A percentile compares a stretch with the other conserved stretches of the same genome.
These are phyloP conservation scores for Mortierella alpina DNA, from an alignment of 192 early-diverging fungal species.

Conservation along the genomic window DNA sequence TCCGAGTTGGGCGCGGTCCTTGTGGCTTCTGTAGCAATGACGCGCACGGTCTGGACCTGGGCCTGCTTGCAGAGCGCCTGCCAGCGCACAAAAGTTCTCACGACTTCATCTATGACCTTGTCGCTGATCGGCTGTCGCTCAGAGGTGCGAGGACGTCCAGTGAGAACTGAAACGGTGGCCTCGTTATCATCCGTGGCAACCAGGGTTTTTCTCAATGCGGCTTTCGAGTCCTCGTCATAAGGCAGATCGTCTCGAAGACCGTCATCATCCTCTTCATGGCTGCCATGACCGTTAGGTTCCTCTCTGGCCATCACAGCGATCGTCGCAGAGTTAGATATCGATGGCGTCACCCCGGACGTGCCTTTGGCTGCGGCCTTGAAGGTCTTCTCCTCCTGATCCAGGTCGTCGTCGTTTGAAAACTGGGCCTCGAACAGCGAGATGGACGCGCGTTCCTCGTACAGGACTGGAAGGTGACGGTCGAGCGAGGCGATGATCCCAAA, in stretches of 20 bases:
- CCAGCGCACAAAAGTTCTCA: slow-evolving; percentile 62
- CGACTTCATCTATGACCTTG: slow-evolving; percentile 59
- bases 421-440: slow-evolving; percentile 67
- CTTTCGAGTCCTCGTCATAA: not conserved
- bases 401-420: slow-evolving; percentile 5
- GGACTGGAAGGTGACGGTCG: slow-evolving; percentile 59
- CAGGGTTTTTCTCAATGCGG: slow-evolving; percentile 6
- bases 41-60: slow-evolving; percentile 53
- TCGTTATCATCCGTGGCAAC: slow-evolving; percentile 30
- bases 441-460: slow-evolving; percentile 66
- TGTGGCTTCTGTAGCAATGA: slow-evolving; percentile 69
- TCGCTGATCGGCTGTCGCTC: slow-evolving; percentile 56
- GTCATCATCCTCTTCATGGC: slow-evolving; percentile 1
- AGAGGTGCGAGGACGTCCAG: not conserved
- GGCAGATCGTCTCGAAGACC: too few relatives aligned
- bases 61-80: slow-evolving; percentile 57
- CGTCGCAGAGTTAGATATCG: slow-evolving; percentile 38
- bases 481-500: slow-evolving; percentile 64
- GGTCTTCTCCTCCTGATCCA: not conserved
- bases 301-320: slow-evolving; percentile 22
- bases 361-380: too few relatives aligned
- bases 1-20: slow-evolving; percentile 61
- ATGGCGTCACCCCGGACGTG: slow-evolving; percentile 5
- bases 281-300: not conserved
- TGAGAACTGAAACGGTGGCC: not conserved